Conservation (phyloP, 495 filamentous ascomycete species). For the Penicillium goetzii region DNA sequence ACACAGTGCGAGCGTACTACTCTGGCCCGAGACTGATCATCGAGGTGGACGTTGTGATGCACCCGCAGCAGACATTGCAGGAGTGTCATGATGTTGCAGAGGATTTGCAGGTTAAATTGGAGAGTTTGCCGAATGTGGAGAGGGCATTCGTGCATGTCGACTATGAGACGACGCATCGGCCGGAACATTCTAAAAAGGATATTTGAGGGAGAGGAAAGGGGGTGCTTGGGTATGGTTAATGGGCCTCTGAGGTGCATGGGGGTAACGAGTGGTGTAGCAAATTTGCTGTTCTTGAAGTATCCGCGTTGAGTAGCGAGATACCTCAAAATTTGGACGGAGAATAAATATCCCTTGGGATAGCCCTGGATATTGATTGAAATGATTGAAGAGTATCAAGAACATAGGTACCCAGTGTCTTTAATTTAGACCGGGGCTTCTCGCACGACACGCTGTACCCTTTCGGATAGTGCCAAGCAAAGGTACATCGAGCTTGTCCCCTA, state of each 20-base stretch:
- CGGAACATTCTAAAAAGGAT: constrained; percentile 6
- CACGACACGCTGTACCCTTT: too few relatives aligned
- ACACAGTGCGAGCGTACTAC: constrained; percentile 7
- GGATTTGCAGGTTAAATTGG: constrained; percentile 12
- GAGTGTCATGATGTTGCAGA: constrained; percentile 12
- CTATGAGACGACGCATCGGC: constrained; percentile 8
- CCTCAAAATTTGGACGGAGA: too few relatives aligned
- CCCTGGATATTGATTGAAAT: too few relatives aligned
- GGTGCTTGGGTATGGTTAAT: background rate
- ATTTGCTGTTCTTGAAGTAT: too few relatives aligned
- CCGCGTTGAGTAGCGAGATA: too few relatives aligned
- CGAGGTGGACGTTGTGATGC: constrained; percentile 14
- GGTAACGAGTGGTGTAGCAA: too few relatives aligned
- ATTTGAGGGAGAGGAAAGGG: background rate
- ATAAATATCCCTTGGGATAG: too few relatives aligned
- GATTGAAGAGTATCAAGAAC: too few relatives aligned
- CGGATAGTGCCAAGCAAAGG: too few relatives aligned
- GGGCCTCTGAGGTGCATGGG: background rate
- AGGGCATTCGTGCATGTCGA: constrained; percentile 14
- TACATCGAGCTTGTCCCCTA: too few relatives aligned
- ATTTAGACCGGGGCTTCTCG: too few relatives aligned
- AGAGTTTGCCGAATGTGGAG: constrained; percentile 12
- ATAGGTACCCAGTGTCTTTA: too few relatives aligned
- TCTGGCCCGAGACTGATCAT: constrained; percentile 7
- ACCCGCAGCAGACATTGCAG: constrained; percentile 1